Percentiles rank a stretch among this genome's conserved stretches.
phyloP scores from a whole-genome alignment of 2,329 filamentous ascomycete species.

The Coniochaeta hoffmannii region DNA sequence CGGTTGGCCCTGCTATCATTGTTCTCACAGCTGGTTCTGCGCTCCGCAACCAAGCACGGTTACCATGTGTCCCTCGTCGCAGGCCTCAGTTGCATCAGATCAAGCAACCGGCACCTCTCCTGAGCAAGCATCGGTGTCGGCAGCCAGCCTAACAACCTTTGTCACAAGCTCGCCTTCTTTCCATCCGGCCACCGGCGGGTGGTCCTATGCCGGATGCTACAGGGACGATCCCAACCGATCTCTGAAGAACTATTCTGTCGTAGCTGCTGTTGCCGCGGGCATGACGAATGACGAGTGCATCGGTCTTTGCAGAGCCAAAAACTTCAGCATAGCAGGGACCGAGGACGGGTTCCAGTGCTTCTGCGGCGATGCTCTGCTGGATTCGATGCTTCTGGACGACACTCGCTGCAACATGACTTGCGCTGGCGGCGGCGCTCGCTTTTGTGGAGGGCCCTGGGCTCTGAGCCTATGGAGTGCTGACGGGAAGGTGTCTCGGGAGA shows the following conservation, averaged over 20 bases:
- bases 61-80: constrained; percentile 2
- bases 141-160: not conserved
- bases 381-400: constrained; percentile 14
- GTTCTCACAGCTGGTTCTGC: constrained; percentile 28
- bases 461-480: constrained; percentile 14
- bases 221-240: constrained; percentile 10
- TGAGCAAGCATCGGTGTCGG: constrained; percentile 1
- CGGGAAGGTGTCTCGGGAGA: constrained; percentile 9
- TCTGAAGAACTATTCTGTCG: constrained; percentile 11
- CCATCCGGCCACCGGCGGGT: constrained; percentile 7
- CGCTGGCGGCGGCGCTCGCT: constrained; percentile 6
- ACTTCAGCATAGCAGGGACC: constrained; percentile 12
- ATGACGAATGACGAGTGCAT: constrained; percentile 15
- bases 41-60: constrained; percentile 13
- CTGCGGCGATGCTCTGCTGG: constrained; percentile 13
- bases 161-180: constrained; percentile 1
- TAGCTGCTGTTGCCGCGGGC: constrained; percentile 3
- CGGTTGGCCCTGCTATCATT: constrained; percentile 29
- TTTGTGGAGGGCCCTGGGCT: constrained; percentile 13
- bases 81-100: not conserved
- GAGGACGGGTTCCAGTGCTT: constrained; percentile 14
- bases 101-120: not conserved
- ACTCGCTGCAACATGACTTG: constrained; percentile 13
- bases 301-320: constrained; percentile 8
- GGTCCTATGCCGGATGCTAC: constrained; percentile 13